Percentiles rank a stretch among this genome's conserved stretches.
Conservation (phyloP, 1,284 basidiomycete species). For the Moesziomyces sp. region DNA sequence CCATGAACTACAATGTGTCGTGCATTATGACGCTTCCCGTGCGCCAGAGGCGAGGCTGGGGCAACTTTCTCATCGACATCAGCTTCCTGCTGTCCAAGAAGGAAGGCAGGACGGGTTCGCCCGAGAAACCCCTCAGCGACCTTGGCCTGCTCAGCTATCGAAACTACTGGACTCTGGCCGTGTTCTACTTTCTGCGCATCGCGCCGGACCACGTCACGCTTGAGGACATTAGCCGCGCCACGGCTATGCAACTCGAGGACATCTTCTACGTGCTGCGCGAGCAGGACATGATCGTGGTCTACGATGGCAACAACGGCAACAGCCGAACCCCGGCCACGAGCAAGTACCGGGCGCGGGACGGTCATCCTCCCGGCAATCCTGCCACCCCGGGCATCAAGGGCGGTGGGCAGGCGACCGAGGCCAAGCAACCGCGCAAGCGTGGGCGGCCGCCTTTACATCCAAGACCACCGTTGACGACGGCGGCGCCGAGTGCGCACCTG, state of each 20-base stretch:
- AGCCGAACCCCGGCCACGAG: conserved; percentile 52
- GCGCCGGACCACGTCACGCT: conserved; percentile 38
- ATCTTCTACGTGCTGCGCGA: conserved; percentile 81
- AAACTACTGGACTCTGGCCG: conserved; percentile 93
- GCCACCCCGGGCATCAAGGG: background rate
- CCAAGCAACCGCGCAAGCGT: conserved; percentile 28
- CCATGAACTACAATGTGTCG: conserved; percentile 90
- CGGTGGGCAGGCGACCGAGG: background rate
- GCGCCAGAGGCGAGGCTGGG: conserved; percentile 88
- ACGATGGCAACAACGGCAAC: conserved; percentile 52
- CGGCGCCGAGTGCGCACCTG: conserved; percentile 12
- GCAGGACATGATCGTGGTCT: conserved; percentile 79
- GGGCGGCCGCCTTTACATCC: conserved; percentile 34
- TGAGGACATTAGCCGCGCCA: conserved; percentile 84
- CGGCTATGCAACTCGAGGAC: conserved; percentile 92
- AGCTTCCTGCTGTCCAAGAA: conserved; percentile 92
- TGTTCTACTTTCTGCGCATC: conserved; percentile 73
- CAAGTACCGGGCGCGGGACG: conserved; percentile 50
- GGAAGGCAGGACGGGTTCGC: conserved; percentile 93
- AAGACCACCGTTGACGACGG: conserved; percentile 18
- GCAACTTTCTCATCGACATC: conserved; percentile 88
- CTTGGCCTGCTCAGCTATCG: conserved; percentile 91
- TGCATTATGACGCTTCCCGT: conserved; percentile 99
- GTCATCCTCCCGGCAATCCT: conserved; percentile 10
- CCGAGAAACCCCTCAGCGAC: conserved; percentile 97